Evolutionary conservation across 2,329 filamentous ascomycete genomes (phyloP).

Genomic region (Sclerotinia borealis): DNA sequence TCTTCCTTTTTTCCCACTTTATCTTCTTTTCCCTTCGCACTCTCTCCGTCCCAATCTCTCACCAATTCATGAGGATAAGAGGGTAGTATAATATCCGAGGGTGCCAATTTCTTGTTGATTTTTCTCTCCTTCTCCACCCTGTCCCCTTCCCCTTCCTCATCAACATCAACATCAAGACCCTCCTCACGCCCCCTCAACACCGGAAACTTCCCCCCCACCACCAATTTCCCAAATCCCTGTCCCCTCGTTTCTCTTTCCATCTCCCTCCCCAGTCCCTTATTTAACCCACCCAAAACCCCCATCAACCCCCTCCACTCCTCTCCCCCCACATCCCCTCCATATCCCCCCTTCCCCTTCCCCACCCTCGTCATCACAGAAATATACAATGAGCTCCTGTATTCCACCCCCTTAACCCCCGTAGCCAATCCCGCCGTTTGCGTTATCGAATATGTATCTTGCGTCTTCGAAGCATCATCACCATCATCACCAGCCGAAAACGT

Average conservation of each 20-base stretch:
- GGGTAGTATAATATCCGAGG: not conserved
- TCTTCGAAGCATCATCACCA: too few relatives aligned
- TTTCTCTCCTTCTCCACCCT: too few relatives aligned
- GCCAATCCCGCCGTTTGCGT: too few relatives aligned
- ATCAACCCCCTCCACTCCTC: not conserved
- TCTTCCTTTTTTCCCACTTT: too few relatives aligned
- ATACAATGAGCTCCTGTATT: not conserved
- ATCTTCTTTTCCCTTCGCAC: too few relatives aligned
- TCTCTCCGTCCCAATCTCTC: not conserved
- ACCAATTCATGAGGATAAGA: not conserved
- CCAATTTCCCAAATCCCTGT: not conserved
- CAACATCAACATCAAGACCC: too few relatives aligned
- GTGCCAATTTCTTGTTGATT: not conserved
- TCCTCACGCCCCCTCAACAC: not conserved
- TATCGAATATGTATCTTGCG: too few relatives aligned
- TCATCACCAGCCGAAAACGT: not conserved
- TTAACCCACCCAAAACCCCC: not conserved
- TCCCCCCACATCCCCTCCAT: not conserved
- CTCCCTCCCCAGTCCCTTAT: not conserved
- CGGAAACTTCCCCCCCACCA: not conserved
- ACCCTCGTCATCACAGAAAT: not conserved
- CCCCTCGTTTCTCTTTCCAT: too few relatives aligned
- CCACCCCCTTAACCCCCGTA: too few relatives aligned
- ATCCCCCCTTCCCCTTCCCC: not conserved
- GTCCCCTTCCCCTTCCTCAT: too few relatives aligned